A percentile compares a stretch with the other conserved stretches of the same genome.
phyloP scores from a whole-genome alignment of 306 rosid genomes.

The Styphnolobium japonicum region DNA sequence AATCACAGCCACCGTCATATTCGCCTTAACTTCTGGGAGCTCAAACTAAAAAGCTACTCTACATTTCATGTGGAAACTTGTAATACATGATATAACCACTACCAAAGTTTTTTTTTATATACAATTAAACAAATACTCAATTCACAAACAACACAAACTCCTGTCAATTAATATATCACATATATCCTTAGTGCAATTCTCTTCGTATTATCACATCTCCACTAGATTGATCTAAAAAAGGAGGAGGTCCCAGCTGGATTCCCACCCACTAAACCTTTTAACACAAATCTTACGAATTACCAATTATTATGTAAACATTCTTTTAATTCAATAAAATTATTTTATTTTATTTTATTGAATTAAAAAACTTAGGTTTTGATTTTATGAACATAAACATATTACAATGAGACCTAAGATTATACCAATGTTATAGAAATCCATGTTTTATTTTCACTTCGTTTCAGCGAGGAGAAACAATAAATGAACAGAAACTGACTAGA shows the following conservation, averaged over 20 bases:
- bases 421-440: neutral
- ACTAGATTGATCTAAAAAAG: slow-evolving; percentile 13
- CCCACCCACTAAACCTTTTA: neutral
- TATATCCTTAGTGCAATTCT: neutral
- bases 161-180: neutral
- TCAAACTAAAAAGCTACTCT: neutral
- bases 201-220: slow-evolving; percentile 23
- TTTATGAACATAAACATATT: neutral
- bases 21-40: neutral
- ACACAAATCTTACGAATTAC: neutral
- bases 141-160: neutral
- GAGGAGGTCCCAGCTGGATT: neutral
- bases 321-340: neutral
- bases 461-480: neutral
- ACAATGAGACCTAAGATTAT: neutral
- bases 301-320: neutral
- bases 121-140: neutral
- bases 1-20: neutral
- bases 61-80: neutral
- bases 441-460: neutral
- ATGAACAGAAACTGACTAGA: neutral
- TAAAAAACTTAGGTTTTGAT: neutral
- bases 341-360: neutral
- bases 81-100: neutral
- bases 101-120: neutral